Conservation (phyloP, 306 rosid genomes). For the Sechiopsis laciniata region DNA sequence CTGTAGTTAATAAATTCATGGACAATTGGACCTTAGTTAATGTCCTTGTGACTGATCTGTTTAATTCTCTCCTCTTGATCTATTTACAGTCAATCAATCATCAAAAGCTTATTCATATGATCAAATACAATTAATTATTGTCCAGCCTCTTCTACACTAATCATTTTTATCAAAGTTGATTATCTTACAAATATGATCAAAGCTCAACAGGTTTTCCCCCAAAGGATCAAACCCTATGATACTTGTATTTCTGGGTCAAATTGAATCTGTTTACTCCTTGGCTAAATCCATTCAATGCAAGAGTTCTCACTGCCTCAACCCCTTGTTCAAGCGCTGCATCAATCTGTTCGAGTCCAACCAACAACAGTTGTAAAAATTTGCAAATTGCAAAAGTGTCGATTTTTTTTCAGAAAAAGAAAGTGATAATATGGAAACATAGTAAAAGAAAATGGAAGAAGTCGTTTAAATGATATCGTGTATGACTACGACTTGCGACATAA, state of each 20-base stretch:
- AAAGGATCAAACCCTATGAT: constrained; percentile 53
- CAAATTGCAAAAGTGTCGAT: background rate
- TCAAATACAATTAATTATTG: background rate
- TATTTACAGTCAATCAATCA: background rate
- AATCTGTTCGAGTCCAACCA: constrained; percentile 41
- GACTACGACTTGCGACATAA: too few relatives aligned
- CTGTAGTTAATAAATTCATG: too few relatives aligned
- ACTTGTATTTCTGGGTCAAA: constrained; percentile 77
- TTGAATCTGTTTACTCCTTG: constrained; percentile 60
- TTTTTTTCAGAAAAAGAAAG: background rate
- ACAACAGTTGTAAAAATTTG: background rate
- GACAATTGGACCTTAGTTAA: background rate
- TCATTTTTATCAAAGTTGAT: background rate
- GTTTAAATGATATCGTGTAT: too few relatives aligned
- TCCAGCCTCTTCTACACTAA: background rate
- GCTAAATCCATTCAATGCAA: constrained; percentile 56
- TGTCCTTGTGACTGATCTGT: too few relatives aligned
- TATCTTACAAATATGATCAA: background rate
- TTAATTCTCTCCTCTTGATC: too few relatives aligned
- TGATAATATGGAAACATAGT: background rate
- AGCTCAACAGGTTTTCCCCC: constrained; percentile 5
- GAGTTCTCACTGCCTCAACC: constrained; percentile 60
- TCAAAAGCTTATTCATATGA: background rate
- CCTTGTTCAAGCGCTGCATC: constrained; percentile 68
- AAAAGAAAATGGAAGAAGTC: background rate